Evolutionary conservation across 768 basidiomycete species (phyloP).

Genomic region (Lentinula detonsa): DNA sequence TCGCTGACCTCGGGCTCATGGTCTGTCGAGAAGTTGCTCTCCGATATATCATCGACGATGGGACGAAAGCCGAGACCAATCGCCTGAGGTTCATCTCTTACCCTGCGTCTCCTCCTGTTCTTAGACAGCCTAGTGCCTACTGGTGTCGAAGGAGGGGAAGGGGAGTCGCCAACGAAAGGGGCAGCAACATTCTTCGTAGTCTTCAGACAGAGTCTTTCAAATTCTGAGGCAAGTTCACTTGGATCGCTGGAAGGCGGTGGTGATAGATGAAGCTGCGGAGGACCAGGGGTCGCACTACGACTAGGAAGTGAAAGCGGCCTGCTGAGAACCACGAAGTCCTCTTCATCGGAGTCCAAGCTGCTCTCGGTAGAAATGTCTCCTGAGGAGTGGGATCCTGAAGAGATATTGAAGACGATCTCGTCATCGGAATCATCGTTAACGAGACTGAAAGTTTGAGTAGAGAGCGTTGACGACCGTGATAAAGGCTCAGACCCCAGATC

Average conservation of each 20-base stretch:
- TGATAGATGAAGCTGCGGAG: neutral
- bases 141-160: neutral
- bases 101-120: neutral
- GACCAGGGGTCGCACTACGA: neutral
- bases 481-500: conserved; percentile 13
- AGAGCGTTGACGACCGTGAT: conserved; percentile 14
- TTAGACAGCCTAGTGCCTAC: neutral
- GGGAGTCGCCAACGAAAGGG: neutral
- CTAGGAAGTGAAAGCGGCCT: conserved; percentile 19
- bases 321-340: conserved; percentile 47
- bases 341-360: conserved; percentile 28
- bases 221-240: conserved; percentile 7
- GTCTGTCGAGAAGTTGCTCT: conserved; percentile 29
- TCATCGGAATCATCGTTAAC: conserved; percentile 39
- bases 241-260: neutral
- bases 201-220: conserved; percentile 10
- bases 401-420: conserved; percentile 48
- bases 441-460: conserved; percentile 11
- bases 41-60: conserved; percentile 48
- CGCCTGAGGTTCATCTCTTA: neutral
- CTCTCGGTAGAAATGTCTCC: conserved; percentile 18
- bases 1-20: conserved; percentile 19
- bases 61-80: conserved; percentile 29
- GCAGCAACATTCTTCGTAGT: neutral
- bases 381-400: conserved; percentile 25